Percentiles rank a stretch among this genome's conserved stretches.
These are phyloP conservation scores for Venustampulla echinocandica DNA, from an alignment of 495 filamentous ascomycete genomes.

Conservation along the genomic window DNA sequence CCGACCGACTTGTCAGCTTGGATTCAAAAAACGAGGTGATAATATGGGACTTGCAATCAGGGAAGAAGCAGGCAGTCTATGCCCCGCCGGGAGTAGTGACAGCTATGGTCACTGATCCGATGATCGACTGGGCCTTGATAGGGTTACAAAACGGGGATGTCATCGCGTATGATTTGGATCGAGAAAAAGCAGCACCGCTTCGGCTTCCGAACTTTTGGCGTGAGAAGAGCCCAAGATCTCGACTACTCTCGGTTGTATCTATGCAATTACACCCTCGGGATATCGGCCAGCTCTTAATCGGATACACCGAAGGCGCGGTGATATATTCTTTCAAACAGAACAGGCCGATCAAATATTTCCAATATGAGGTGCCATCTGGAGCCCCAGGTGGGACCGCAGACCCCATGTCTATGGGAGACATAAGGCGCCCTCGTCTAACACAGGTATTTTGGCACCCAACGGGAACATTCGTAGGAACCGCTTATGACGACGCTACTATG, in stretches of 20 bases:
- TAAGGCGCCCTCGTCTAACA: constrained; percentile 60
- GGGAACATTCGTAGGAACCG: constrained; percentile 79
- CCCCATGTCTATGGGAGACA: constrained; percentile 36
- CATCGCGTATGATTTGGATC: constrained; percentile 82
- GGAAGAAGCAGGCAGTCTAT: constrained; percentile 50
- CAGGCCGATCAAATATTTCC: constrained; percentile 62
- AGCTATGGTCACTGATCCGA: constrained; percentile 70
- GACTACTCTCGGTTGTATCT: constrained; percentile 46
- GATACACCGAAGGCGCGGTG: constrained; percentile 77
- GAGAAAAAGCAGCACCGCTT: constrained; percentile 64
- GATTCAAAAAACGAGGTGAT: constrained; percentile 77
- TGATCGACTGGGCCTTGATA: constrained; percentile 83
- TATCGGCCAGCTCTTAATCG: constrained; percentile 84
- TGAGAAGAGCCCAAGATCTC: constrained; percentile 41
- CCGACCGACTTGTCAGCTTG: constrained; percentile 70
- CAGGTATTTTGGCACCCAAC: constrained; percentile 92
- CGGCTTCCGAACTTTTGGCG: constrained; percentile 79
- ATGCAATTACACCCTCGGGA: constrained; percentile 83
- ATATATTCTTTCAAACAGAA: constrained; percentile 91
- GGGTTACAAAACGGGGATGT: constrained; percentile 72
- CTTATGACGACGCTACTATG: constrained; percentile 80
- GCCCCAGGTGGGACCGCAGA: constrained; percentile 70
- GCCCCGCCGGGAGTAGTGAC: constrained; percentile 60
- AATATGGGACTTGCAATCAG: constrained; percentile 63
- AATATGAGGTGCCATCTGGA: constrained; percentile 72